These are phyloP conservation scores for Wallemia ichthyophaga DNA, from an alignment of 1,284 basidiomycete genomes.

Conservation along the genomic window DNA sequence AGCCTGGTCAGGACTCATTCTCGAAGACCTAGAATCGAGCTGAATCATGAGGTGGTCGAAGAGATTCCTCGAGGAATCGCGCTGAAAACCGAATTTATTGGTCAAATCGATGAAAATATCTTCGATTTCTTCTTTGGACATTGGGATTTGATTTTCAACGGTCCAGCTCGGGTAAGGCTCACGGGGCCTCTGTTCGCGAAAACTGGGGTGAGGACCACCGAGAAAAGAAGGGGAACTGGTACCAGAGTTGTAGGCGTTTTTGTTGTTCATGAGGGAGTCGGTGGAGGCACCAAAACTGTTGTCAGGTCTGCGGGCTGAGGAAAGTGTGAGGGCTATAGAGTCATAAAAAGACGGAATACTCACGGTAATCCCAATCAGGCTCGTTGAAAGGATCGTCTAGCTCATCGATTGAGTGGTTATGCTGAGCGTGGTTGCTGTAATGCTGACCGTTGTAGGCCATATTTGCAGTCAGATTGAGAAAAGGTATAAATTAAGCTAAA, in stretches of 20 bases:
- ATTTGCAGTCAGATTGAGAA: background rate
- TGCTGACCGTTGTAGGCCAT: background rate
- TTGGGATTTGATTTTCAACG: slow-evolving; percentile 62
- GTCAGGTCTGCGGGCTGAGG: background rate
- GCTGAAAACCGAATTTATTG: slow-evolving; percentile 96
- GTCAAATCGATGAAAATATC: slow-evolving; percentile 92
- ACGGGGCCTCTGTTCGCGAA: slow-evolving; percentile 11
- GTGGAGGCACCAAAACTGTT: background rate
- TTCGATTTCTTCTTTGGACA: slow-evolving; percentile 96
- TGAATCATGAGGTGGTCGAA: slow-evolving; percentile 98
- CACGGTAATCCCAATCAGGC: background rate
- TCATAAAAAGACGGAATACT: background rate
- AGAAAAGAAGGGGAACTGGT: background rate
- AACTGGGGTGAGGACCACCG: background rate
- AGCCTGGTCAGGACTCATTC: slow-evolving; percentile 90
- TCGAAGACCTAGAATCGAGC: slow-evolving; percentile 78
- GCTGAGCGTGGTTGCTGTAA: no score
- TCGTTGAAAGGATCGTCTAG: background rate
- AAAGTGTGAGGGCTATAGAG: background rate
- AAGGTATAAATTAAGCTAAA: background rate
- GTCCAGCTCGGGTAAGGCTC: slow-evolving; percentile 86
- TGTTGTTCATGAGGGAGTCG: background rate
- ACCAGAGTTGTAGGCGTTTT: background rate
- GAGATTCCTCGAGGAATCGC: slow-evolving; percentile 34
- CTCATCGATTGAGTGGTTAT: background rate